Conservation (phyloP, 2,329 filamentous ascomycete genomes). For the Pseudovirgaria hyperparasitica region DNA sequence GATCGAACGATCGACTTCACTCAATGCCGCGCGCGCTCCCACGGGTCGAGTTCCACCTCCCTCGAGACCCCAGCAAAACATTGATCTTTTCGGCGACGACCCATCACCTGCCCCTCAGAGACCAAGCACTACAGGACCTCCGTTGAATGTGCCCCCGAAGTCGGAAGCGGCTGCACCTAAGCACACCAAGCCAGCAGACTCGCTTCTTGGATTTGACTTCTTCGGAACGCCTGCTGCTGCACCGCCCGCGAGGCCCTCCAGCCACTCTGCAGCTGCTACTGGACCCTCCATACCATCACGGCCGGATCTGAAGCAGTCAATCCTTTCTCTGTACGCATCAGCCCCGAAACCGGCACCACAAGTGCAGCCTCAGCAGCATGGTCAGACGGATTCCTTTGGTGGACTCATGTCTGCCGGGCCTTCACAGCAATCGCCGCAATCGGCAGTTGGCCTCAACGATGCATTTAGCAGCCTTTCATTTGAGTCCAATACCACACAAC, state of each 20-base stretch:
- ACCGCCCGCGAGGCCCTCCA: conserved; percentile 64
- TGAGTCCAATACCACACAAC: conserved; percentile 32
- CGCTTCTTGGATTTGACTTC: conserved; percentile 84
- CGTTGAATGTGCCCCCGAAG: conserved; percentile 48
- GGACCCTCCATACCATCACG: conserved; percentile 61
- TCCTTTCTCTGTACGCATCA: conserved; percentile 85
- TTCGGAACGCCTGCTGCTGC: conserved; percentile 60
- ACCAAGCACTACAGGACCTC: conserved; percentile 61
- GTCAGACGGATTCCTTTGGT: conserved; percentile 34
- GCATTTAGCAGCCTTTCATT: conserved; percentile 66
- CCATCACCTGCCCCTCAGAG: conserved; percentile 50
- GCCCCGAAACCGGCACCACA: conserved; percentile 62
- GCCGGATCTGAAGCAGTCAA: conserved; percentile 93
- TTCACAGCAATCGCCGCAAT: conserved; percentile 21
- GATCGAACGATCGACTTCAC: conserved; percentile 46
- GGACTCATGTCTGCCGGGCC: conserved; percentile 37
- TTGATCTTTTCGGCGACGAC: conserved; percentile 76
- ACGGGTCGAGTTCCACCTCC: conserved; percentile 30
- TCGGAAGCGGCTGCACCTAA: conserved; percentile 48
- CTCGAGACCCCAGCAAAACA: conserved; percentile 25
- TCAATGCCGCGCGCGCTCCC: conserved; percentile 30
- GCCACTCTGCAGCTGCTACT: conserved; percentile 54
- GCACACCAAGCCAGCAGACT: conserved; percentile 64
- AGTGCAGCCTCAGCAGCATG: conserved; percentile 38
- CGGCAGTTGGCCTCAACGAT: conserved; percentile 56